Base-by-base conservation (phyloP, 768 basidiomycete genomes). In the Macrolepiota dolichaula region DNA sequence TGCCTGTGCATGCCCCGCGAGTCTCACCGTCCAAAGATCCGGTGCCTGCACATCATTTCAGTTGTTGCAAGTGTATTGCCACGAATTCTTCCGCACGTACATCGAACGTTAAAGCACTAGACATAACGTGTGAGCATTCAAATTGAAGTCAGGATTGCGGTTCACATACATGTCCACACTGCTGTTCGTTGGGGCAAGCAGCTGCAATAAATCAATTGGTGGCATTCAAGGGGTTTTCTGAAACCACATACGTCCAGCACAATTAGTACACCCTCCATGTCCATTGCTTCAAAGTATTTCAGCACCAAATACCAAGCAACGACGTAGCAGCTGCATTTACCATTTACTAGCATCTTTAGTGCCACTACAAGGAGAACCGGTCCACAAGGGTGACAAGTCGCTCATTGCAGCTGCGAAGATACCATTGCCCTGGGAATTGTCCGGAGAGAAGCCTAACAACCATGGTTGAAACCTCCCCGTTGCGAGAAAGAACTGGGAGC, bases 361-460 rank as follows among this genome's bases (percentile, higher is more conserved):
- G 40, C 73, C 73, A 24, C 66, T 56, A 61, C 72, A 73, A 25
- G 51, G 59, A 11, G 67, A 65, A 7, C 72, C 70, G 9, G 63
- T 65, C 72, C 73, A 74, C 3, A 74, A 65, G 9, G 72, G 72
- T 15, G 71, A 71, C 4, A 72, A 62, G 58, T 73, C 71, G 61
- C 64, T 64, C 68, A 72, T 71, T 11, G 71, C 71, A 24, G 72
- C 70, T 13, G 73, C 70, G 61, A 70, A 72, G 40, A 71, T 71
- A 22, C 64, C 65, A 47, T 50, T 67, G 11, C 70, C 72, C 63
- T 73, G 72, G 29, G 66, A 69, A 51, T 61, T 73, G 47, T 65
- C 68, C 1, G 71, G 67, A 11, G 65, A 56, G 53, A 70, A 71
- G 9, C 70, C 69, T 67, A 46, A 44, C 35, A 7, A 13, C 2